A percentile compares a stretch with the other conserved stretches of the same genome.
These are phyloP conservation scores for Solanum hybrid DNA, from an alignment of 305 asterid species.

Conservation along the genomic window DNA sequence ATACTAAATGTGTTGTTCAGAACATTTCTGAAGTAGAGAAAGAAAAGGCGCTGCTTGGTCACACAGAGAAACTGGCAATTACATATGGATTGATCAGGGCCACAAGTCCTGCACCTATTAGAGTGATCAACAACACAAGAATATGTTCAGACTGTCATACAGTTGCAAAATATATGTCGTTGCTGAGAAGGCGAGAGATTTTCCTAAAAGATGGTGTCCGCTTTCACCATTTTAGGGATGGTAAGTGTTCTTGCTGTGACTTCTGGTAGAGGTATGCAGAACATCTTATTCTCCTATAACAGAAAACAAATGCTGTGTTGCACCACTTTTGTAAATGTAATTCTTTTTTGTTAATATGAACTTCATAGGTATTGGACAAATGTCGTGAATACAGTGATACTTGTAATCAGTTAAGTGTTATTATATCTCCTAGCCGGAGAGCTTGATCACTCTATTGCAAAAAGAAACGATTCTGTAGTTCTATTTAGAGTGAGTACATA, in stretches of 20 bases:
- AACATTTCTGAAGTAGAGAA: slow-evolving; percentile 21
- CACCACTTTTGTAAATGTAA: background rate
- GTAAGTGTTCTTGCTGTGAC: slow-evolving; percentile 38
- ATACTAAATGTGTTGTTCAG: slow-evolving; percentile 26
- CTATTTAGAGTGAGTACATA: background rate
- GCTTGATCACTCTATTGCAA: background rate
- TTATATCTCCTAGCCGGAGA: background rate
- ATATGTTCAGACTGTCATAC: slow-evolving; percentile 35
- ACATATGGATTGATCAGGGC: slow-evolving; percentile 33
- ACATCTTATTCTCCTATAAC: background rate
- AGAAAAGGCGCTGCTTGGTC: slow-evolving; percentile 28
- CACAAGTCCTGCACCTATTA: slow-evolving; percentile 7
- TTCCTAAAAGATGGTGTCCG: slow-evolving; percentile 31
- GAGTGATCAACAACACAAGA: slow-evolving; percentile 33
- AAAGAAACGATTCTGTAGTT: background rate
- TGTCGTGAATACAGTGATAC: background rate
- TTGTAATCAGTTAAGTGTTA: background rate
- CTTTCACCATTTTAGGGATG: slow-evolving; percentile 33
- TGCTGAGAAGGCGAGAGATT: slow-evolving; percentile 25
- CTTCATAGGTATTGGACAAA: background rate
- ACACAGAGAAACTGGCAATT: slow-evolving; percentile 38
- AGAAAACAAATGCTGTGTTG: background rate
- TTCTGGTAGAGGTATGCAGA: slow-evolving; percentile 18
- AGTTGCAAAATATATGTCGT: slow-evolving; percentile 28
- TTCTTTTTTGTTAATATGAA: background rate